Evolutionary conservation across 441 rosid species (phyloP).

Genomic region (Brassica hybrid): DNA sequence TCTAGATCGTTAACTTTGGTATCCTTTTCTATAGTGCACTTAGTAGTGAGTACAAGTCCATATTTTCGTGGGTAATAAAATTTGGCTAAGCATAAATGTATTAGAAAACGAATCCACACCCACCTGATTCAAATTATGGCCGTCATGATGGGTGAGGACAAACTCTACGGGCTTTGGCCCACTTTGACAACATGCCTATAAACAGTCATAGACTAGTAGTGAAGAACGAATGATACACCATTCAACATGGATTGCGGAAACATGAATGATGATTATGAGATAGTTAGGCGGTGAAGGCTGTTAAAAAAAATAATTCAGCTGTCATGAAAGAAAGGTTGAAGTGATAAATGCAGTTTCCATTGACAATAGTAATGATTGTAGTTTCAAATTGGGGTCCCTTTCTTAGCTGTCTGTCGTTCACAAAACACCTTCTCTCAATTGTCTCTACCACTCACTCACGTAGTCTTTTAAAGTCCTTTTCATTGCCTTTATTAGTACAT

Average conservation of each 20-base stretch:
- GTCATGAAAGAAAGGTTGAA: conserved; percentile 15
- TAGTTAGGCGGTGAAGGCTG: not conserved
- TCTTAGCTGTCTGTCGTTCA: conserved; percentile 43
- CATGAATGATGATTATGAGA: conserved; percentile 8
- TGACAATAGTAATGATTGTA: conserved; percentile 18
- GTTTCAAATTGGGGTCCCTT: conserved; percentile 34
- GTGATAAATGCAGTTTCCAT: conserved; percentile 16
- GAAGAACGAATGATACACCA: not conserved
- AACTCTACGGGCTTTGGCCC: conserved; percentile 10
- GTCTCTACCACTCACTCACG: conserved; percentile 28
- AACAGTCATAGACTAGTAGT: not conserved
- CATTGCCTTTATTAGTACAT: conserved; percentile 30
- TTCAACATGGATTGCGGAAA: conserved; percentile 19
- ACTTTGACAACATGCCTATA: conserved; percentile 15
- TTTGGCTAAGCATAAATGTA: not conserved
- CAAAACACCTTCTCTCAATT: conserved; percentile 24
- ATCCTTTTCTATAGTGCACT: not conserved
- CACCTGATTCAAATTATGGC: not conserved
- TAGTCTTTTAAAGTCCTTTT: conserved; percentile 23
- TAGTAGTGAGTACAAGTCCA: not conserved
- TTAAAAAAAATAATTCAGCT: not conserved
- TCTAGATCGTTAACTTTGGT: too few relatives aligned
- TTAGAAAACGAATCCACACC: not conserved
- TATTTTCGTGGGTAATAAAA: not conserved
- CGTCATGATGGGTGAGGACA: not conserved